Evolutionary conservation across 306 rosid species (phyloP), one percentile per base, ranked within the genome.

Genomic region (Prinsepia uniflora): DNA sequence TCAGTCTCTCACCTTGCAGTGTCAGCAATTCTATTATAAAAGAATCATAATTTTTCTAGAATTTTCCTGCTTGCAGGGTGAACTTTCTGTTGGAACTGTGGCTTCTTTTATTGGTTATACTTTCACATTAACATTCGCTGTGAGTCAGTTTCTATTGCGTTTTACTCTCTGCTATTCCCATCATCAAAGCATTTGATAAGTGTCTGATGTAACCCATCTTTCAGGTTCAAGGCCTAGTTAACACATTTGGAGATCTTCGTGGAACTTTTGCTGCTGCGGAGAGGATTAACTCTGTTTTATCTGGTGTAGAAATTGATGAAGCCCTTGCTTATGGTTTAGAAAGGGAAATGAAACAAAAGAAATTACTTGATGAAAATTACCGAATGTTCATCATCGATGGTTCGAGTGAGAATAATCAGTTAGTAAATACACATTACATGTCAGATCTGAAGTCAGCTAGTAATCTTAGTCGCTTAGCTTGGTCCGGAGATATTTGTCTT

Each of bases 201-300:
- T 5, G 56, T 53, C 80, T 84, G 77, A 79, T 65, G 57, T 50
- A 54, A 72, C 39, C 30, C 8, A 8, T 69, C 63, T 75, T 81
- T 83, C 79, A 90, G 98, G 98, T 94, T 89, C 98, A 94, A 94
- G 98, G 98, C 67, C 84, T 94, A 47, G 97, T 94, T 55, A 94
- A 94, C 79, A 83, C 98, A 71, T 76, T 94, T 55, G 97, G 98
- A 65, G 97, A 94, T 87, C 95, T 94, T 52, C 98, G 98, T 49
- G 88, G 89, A 74, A 78, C 80, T 79, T 77, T 90, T 55, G 92
- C 95, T 68, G 96, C 97, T 58, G 88, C 89, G 67, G 98, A 94
- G 76, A 94, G 98, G 86, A 94, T 94, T 70, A 94, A 94, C 83
- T 82, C 94, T 64, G 86, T 94, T 74, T 86, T 94, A 54, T 83